These are phyloP conservation scores for Didymella keratinophila DNA, from an alignment of 2,329 filamentous ascomycete genomes.

Conservation along the genomic window DNA sequence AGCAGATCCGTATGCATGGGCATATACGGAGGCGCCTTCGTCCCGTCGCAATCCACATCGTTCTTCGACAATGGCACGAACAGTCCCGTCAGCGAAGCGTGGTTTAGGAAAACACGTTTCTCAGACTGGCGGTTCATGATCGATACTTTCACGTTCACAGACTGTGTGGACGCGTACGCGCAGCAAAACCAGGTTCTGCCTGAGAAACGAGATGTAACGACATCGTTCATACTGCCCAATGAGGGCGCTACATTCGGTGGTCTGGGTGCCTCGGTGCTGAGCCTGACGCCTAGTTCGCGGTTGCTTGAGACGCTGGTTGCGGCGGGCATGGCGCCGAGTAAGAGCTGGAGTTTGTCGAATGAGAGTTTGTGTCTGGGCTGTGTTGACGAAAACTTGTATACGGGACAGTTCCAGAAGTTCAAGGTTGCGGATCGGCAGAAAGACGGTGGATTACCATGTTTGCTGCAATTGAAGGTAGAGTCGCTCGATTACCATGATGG, in stretches of 20 bases:
- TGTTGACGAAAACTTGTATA: conserved; percentile 11
- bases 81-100: conserved; percentile 17
- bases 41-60: conserved; percentile 14
- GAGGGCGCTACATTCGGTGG: conserved; percentile 20
- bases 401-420: conserved; percentile 22
- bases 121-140: conserved; percentile 21
- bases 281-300: conserved; percentile 24
- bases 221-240: conserved; percentile 22
- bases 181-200: conserved; percentile 13
- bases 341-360: conserved; percentile 26
- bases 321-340: conserved; percentile 20
- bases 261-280: conserved; percentile 21
- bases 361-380: conserved; percentile 27
- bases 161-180: conserved; percentile 23
- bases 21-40: conserved; percentile 27
- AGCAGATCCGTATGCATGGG: conserved; percentile 19
- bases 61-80: conserved; percentile 21
- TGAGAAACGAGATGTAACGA: conserved; percentile 13
- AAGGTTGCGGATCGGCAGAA: conserved; percentile 17
- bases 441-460: conserved; percentile 22
- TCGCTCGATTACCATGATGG: conserved; percentile 25
- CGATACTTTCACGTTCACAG: conserved; percentile 23
- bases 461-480: conserved; percentile 25
- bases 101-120: conserved; percentile 12
- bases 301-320: conserved; percentile 10